phyloP scores from a whole-genome alignment of 2,329 filamentous ascomycete species.

The Cadophora gregata region DNA sequence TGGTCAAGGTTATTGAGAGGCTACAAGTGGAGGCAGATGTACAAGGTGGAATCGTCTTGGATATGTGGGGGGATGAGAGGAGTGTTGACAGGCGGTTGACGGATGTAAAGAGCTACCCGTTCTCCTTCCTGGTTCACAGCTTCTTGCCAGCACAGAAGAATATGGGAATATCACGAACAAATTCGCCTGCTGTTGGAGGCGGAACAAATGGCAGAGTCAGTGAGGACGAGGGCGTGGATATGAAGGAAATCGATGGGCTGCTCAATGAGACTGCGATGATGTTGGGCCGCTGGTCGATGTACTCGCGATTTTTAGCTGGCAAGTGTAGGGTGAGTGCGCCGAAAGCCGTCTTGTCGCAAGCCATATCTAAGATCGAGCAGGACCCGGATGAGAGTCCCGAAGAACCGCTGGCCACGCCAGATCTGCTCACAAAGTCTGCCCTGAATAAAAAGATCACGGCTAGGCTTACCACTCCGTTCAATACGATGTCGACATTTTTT shows the following conservation, averaged over 20 bases:
- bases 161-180: conserved; percentile 69
- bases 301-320: conserved; percentile 83
- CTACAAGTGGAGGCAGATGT: conserved; percentile 95
- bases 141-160: conserved; percentile 77
- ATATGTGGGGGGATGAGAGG: conserved; percentile 93
- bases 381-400: conserved; percentile 58
- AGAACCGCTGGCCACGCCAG: conserved; percentile 68
- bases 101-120: conserved; percentile 97
- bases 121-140: conserved; percentile 95
- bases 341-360: conserved; percentile 34
- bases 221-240: conserved; percentile 92
- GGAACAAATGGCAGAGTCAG: conserved; percentile 62
- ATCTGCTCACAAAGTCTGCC: conserved; percentile 78
- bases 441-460: conserved; percentile 79
- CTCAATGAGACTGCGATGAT: conserved; percentile 90
- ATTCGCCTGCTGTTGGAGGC: conserved; percentile 73
- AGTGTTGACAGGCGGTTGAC: conserved; percentile 84
- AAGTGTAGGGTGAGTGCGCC: conserved; percentile 75
- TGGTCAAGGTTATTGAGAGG: conserved; percentile 91
- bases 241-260: conserved; percentile 92
- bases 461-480: conserved; percentile 81
- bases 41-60: conserved; percentile 92
- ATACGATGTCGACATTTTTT: conserved; percentile 93
- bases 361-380: conserved; percentile 49
- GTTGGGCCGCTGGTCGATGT: conserved; percentile 92